These are phyloP conservation scores for Pseudopithomyces chartarum DNA, from an alignment of 2,329 filamentous ascomycete species.

Conservation along the genomic window DNA sequence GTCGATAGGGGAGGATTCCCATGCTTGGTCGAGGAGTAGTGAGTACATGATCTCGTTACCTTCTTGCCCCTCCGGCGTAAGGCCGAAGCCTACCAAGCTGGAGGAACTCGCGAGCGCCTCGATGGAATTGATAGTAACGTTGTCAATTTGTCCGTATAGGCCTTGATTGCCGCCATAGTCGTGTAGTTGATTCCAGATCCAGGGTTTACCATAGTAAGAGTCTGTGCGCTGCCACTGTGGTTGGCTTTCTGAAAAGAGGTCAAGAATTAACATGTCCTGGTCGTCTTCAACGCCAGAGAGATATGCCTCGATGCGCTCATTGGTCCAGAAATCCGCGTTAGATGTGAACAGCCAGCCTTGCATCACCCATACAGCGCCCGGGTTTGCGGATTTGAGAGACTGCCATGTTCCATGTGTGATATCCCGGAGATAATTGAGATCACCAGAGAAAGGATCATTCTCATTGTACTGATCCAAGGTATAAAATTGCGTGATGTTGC, in stretches of 20 bases:
- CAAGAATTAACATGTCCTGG: constrained; percentile 56
- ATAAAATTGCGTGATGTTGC: constrained; percentile 56
- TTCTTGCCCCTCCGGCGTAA: constrained; percentile 58
- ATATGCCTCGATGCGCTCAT: constrained; percentile 55
- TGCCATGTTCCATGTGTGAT: constrained; percentile 52
- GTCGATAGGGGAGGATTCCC: constrained; percentile 51
- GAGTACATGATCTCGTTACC: constrained; percentile 61
- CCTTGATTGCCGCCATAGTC: constrained; percentile 57
- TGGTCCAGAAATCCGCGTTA: constrained; percentile 51
- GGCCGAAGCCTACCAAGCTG: constrained; percentile 55
- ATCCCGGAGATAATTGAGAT: constrained; percentile 50
- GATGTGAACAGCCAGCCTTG: constrained; percentile 59
- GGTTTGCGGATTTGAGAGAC: constrained; percentile 55
- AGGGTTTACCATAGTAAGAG: constrained; percentile 58
- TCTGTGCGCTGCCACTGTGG: constrained; percentile 59
- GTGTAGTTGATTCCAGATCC: constrained; percentile 61
- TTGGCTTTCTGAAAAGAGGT: constrained; percentile 56
- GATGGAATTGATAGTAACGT: constrained; percentile 55
- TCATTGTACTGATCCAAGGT: constrained; percentile 62
- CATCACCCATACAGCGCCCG: constrained; percentile 58
- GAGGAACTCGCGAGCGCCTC: constrained; percentile 49
- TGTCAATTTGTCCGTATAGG: constrained; percentile 57
- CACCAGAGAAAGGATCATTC: constrained; percentile 54
- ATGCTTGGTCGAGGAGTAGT: constrained; percentile 58
- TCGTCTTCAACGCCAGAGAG: constrained; percentile 52